These are phyloP conservation scores for Fraxinus quadrangulata DNA, from an alignment of 257 asterid species.

Conservation along the genomic window DNA sequence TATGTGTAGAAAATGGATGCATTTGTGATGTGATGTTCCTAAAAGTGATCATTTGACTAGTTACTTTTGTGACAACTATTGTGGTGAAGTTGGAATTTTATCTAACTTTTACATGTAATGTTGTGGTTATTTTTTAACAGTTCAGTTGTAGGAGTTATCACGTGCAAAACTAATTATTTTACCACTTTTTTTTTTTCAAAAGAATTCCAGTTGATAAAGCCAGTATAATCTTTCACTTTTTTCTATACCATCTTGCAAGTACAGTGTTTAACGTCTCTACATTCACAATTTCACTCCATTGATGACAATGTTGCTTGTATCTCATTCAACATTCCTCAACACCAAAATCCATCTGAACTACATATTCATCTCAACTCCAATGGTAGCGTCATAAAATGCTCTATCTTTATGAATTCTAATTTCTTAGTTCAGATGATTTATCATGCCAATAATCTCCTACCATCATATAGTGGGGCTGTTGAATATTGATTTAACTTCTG, in stretches of 20 bases:
- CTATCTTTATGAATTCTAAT: neutral
- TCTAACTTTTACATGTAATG: neutral
- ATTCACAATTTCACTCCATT: neutral
- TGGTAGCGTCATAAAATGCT: neutral
- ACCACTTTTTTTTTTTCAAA: neutral
- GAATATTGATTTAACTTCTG: neutral
- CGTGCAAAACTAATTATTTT: neutral
- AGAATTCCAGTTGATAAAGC: neutral
- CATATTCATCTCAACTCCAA: neutral
- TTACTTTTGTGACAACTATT: neutral
- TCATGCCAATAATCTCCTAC: slow-evolving; percentile 1
- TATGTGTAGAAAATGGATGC: neutral
- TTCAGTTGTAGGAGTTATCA: neutral
- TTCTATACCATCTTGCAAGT: neutral
- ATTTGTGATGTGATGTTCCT: neutral
- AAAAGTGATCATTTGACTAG: neutral
- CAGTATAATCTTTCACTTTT: neutral
- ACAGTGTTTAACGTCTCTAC: neutral
- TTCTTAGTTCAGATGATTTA: neutral
- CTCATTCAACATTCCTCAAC: neutral
- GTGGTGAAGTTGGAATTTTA: neutral
- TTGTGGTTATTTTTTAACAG: neutral
- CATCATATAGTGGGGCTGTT: neutral
- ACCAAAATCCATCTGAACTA: neutral
- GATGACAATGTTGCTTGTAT: neutral